Evolutionary conservation across 768 basidiomycete species (phyloP).

Genomic region (Phanerodontia chrysosporium): DNA sequence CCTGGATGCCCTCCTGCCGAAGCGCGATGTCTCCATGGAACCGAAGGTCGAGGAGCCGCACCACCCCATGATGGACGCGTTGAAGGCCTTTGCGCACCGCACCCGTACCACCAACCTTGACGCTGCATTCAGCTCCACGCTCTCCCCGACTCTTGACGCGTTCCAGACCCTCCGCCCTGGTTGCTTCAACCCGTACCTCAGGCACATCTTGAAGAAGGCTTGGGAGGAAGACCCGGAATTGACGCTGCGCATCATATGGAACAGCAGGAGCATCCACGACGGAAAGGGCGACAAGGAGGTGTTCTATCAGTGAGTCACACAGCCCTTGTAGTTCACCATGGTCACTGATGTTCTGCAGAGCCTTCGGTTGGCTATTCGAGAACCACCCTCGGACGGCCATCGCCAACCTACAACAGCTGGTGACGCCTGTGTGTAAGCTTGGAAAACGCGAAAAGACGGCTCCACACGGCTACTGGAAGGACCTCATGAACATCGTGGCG

Average conservation of each 20-base stretch:
- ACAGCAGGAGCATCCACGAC: conserved; percentile 64
- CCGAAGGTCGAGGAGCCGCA: conserved; percentile 9
- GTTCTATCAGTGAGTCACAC: conserved; percentile 47
- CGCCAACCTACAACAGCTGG: conserved; percentile 49
- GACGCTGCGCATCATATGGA: conserved; percentile 68
- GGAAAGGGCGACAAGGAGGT: conserved; percentile 57
- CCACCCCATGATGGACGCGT: conserved; percentile 55
- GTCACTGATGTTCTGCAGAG: conserved; percentile 24
- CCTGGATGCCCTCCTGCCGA: conserved; percentile 53
- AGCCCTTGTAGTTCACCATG: not conserved
- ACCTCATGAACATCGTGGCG: conserved; percentile 63
- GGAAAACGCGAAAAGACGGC: conserved; percentile 19
- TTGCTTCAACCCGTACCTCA: not conserved
- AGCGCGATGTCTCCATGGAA: not conserved
- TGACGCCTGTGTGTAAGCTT: conserved; percentile 46
- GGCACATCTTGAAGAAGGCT: conserved; percentile 36
- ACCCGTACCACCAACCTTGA: conserved; percentile 49
- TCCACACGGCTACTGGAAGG: conserved; percentile 73
- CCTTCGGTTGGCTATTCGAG: conserved; percentile 65
- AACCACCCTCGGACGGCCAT: conserved; percentile 71
- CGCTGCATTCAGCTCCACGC: conserved; percentile 47
- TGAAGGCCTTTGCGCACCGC: conserved; percentile 38
- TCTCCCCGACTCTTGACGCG: conserved; percentile 50
- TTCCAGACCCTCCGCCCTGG: conserved; percentile 39
- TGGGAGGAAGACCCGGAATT: conserved; percentile 56